phyloP scores from a whole-genome alignment of 345 rosid genomes.

The Moringa oleifera region DNA sequence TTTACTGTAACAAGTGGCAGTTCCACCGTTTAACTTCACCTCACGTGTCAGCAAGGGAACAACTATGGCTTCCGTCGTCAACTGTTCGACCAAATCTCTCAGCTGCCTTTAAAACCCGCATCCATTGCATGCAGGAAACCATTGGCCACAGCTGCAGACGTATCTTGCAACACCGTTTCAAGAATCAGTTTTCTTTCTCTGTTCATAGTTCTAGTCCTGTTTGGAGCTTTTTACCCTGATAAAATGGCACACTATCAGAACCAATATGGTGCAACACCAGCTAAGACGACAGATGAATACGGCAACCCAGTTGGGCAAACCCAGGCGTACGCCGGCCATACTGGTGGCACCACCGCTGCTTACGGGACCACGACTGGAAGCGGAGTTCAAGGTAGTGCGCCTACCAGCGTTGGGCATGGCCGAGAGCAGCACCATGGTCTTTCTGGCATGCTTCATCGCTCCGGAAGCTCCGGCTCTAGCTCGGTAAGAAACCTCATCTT shows the following conservation, averaged over 20 bases:
- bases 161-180: too few species aligned
- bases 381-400: conserved; percentile 8
- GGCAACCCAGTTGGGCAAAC: conserved; percentile 30
- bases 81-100: too few species aligned
- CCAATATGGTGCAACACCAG: conserved; percentile 21
- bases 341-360: conserved; percentile 11
- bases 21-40: too few species aligned
- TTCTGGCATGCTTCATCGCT: conserved; percentile 42
- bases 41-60: too few species aligned
- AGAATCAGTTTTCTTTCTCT: too few species aligned
- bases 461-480: conserved; percentile 48
- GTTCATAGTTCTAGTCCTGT: too few species aligned
- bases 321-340: conserved; percentile 29
- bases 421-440: conserved; percentile 22
- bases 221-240: too few species aligned
- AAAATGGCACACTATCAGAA: conserved; percentile 23
- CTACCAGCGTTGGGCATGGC: conserved; percentile 15
- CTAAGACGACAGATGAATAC: conserved; percentile 32
- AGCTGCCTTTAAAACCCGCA: too few species aligned
- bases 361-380: conserved; percentile 13
- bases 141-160: too few species aligned
- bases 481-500: conserved; percentile 29
- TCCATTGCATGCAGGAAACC: too few species aligned
- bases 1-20: too few species aligned
- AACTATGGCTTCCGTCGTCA: too few species aligned